These are phyloP conservation scores for Mortierella sp. DNA, from an alignment of 371 early-diverging fungal species.

Conservation along the genomic window DNA sequence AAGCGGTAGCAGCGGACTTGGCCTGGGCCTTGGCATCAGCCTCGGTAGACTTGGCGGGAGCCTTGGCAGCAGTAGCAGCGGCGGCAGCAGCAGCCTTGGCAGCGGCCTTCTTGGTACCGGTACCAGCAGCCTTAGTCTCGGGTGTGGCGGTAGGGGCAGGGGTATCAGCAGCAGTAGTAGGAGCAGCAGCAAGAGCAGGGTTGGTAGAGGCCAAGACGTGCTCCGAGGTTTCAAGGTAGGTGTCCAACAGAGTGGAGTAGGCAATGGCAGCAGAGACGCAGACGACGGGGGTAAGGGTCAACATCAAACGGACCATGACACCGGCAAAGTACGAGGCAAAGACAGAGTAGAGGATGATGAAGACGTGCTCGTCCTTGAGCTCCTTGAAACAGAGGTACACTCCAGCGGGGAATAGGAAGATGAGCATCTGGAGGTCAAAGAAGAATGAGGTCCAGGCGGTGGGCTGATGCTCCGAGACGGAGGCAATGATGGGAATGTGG, in stretches of 20 bases:
- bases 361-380: conserved; percentile 95
- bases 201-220: conserved; percentile 25
- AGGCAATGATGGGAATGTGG: conserved; percentile 99
- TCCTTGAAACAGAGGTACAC: conserved; percentile 95
- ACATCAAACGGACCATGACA: conserved; percentile 99
- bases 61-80: conserved; percentile 27
- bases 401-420: conserved; percentile 97
- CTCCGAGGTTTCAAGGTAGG: conserved; percentile 69
- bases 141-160: conserved; percentile 21
- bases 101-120: conserved; percentile 13
- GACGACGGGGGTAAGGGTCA: conserved; percentile 97
- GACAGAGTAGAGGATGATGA: conserved; percentile 94
- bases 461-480: conserved; percentile 99
- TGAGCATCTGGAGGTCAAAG: conserved; percentile 95
- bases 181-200: neutral
- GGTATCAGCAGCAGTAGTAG: conserved; percentile 1
- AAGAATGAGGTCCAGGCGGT: conserved; percentile 99
- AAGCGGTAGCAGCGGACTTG: conserved; percentile 36
- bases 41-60: conserved; percentile 20
- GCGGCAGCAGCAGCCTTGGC: conserved; percentile 16
- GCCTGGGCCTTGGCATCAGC: conserved; percentile 46
- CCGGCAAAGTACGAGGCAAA: conserved; percentile 99
- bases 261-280: conserved; percentile 96
- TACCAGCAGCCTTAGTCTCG: conserved; percentile 17
- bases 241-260: conserved; percentile 87